phyloP scores from a whole-genome alignment of 2,329 filamentous ascomycete species.

The Beauveria scarabaeidicola region DNA sequence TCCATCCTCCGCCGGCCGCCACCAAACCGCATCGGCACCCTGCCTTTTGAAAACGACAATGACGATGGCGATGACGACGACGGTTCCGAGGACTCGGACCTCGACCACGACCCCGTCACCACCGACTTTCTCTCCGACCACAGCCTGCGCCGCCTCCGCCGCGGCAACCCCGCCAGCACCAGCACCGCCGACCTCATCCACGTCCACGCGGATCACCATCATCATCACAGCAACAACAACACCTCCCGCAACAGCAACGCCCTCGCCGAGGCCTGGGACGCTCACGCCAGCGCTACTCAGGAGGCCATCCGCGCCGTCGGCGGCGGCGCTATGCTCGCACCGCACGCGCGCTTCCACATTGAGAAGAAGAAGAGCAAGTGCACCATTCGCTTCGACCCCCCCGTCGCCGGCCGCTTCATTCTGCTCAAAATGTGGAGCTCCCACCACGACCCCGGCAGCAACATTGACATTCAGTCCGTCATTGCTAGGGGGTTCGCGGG shows the following conservation, averaged over 20 bases:
- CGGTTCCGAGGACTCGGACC: constrained; percentile 27
- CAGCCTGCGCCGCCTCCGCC: constrained; percentile 12
- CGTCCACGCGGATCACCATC: constrained; percentile 9
- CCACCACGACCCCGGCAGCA: constrained; percentile 51
- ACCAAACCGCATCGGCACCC: constrained; percentile 44
- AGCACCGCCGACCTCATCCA: background rate
- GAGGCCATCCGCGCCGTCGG: constrained; percentile 49
- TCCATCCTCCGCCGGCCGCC: constrained; percentile 27
- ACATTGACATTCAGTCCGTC: constrained; percentile 86
- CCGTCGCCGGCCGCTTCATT: constrained; percentile 73
- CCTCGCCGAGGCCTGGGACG: constrained; percentile 32
- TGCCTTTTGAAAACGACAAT: constrained; percentile 41
- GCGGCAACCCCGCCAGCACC: constrained; percentile 8
- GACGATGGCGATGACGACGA: constrained; percentile 15
- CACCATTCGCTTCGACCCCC: constrained; percentile 76
- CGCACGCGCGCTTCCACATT: constrained; percentile 77
- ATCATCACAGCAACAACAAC: background rate
- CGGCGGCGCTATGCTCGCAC: constrained; percentile 51
- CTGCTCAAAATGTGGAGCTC: constrained; percentile 87
- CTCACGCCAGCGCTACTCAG: constrained; percentile 44
- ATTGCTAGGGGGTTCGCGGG: constrained; percentile 78
- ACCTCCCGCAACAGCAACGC: constrained; percentile 6
- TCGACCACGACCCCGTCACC: constrained; percentile 19
- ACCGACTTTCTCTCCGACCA: constrained; percentile 17
- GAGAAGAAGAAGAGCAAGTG: constrained; percentile 75